Base-by-base conservation (phyloP, 1,284 basidiomycete genomes). In the Fistulinella cinereoalba region DNA sequence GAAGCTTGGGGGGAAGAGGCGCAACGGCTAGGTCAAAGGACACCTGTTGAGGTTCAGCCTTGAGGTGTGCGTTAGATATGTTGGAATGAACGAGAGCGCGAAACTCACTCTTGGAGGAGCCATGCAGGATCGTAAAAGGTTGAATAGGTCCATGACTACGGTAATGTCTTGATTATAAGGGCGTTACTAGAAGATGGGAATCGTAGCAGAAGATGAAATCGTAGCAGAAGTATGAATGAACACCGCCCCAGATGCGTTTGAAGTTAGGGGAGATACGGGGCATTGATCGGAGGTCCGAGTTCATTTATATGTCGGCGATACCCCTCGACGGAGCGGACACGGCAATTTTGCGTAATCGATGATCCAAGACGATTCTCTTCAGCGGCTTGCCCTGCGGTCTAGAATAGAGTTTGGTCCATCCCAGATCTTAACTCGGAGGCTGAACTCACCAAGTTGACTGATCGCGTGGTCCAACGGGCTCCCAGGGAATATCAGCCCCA, bases 101-200 rank as follows among this genome's bases (percentile, higher is more conserved):
- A 4, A 37, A 53, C 64, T 51, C 47, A 68, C 63, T 52, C 48
- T 61, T 32, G 55, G 56, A 37, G 55, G 54, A 51, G 64, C 55
- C 56, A 63, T 55, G 46, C 61, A 58, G 56, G 64, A 61, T 59
- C 61, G 61, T 44, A 67, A 56, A 57, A 71, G 57, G 56, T 63
- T 59, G 61, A 73, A 68, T 55, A 71, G 57, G 53, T 58, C 63
- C 69, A 74, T 74, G 36, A 49, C 44, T 51, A 46, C 65, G 47
- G 51, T 61, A 43, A 52, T 27, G 36, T 45, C 28, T 57, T 45
- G 50, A 64, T 61, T 59, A 59, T 59, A 62, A 62, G 49, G 50
- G 43, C 29, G 46, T 37, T 46, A 51, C 46, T 39, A 52, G 42
- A 43, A 38, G 55, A 34, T 25, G 55, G 44, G 51, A 47, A 46